These are phyloP conservation scores for Nakazawaea ambrosiae DNA, from an alignment of 805 yeast genomes.

Conservation along the genomic window DNA sequence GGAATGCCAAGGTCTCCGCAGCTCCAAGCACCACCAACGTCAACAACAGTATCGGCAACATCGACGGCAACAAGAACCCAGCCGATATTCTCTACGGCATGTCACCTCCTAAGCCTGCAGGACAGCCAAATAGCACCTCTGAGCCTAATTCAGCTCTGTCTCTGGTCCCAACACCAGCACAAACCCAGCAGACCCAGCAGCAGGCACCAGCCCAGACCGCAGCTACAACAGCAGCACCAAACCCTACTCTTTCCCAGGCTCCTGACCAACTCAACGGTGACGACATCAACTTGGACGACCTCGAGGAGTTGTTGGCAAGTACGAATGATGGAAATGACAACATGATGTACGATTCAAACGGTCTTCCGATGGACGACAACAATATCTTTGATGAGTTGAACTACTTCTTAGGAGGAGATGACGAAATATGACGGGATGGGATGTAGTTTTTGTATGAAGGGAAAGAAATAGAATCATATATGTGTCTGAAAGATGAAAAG, in stretches of 20 bases:
- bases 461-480: not conserved
- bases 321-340: conserved; percentile 7
- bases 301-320: conserved; percentile 10
- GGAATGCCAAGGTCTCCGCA: not conserved
- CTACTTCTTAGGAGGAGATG: conserved; percentile 10
- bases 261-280: not conserved
- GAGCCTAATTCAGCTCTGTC: not conserved
- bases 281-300: conserved; percentile 9
- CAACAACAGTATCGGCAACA: conserved; percentile 14
- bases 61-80: conserved; percentile 86
- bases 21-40: not conserved
- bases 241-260: not conserved
- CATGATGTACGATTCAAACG: conserved; percentile 7
- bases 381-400: conserved; percentile 12
- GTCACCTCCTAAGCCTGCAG: conserved; percentile 58
- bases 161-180: not conserved
- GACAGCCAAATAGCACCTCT: conserved; percentile 12
- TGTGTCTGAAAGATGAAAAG: no score
- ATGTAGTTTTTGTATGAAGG: no score
- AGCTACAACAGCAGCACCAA: not conserved
- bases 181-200: not conserved
- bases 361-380: conserved; percentile 7
- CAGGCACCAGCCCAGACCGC: not conserved
- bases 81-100: conserved; percentile 91
- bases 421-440: no score